These are phyloP conservation scores for Choricystis sp. DNA, from an alignment of 139 green algal species.

Conservation along the genomic window DNA sequence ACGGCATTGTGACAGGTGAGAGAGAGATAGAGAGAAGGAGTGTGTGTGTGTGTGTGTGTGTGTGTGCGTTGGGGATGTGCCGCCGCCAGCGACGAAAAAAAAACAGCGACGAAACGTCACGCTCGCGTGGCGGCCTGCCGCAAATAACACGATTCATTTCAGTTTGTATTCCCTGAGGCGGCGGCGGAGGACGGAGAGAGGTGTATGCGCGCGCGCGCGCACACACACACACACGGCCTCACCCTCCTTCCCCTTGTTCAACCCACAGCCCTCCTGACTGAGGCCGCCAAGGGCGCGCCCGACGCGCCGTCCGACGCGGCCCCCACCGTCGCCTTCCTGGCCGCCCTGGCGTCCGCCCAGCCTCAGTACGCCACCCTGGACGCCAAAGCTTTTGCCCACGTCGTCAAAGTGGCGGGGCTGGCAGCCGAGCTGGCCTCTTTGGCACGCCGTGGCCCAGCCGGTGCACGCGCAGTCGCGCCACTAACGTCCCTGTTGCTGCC, in stretches of 20 bases:
- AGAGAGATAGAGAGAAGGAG: too few relatives aligned
- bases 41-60: too few relatives aligned
- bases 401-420: conserved; percentile 12
- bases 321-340: conserved; percentile 31
- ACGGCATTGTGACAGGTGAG: conserved; percentile 28
- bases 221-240: not conserved
- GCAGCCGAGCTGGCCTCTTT: conserved; percentile 21
- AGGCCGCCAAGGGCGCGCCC: conserved; percentile 1
- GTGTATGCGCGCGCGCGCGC: too few relatives aligned
- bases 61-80: too few relatives aligned
- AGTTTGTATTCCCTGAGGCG: conserved; percentile 82
- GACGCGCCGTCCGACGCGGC: too few relatives aligned
- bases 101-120: not conserved
- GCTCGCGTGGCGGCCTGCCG: not conserved
- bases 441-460: conserved; percentile 9
- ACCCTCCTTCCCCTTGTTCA: not conserved
- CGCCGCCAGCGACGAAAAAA: not conserved
- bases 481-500: conserved; percentile 17
- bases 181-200: too few relatives aligned
- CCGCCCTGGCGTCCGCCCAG: conserved; percentile 40
- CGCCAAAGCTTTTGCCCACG: conserved; percentile 21
- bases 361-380: conserved; percentile 27
- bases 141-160: conserved; percentile 6
- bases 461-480: conserved; percentile 8
- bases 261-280: conserved; percentile 26